phyloP scores from a whole-genome alignment of 177 flowering plant genomes.

The Telopea speciosissima region DNA sequence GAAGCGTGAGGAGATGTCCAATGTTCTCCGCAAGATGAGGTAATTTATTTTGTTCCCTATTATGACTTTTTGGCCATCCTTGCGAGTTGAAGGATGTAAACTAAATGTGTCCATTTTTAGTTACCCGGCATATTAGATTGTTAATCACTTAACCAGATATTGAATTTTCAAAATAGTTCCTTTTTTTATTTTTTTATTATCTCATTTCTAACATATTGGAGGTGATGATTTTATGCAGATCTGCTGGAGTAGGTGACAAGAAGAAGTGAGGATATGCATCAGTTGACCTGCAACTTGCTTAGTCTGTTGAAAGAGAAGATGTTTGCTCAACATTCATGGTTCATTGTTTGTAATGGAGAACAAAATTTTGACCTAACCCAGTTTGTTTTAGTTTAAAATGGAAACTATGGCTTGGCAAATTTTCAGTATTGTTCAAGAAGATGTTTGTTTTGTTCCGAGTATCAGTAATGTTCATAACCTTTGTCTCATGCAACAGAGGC shows the following conservation, averaged over 20 bases:
- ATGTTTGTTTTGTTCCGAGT: too few relatives aligned
- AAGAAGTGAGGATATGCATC: slow-evolving; percentile 28
- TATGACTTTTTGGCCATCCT: background rate
- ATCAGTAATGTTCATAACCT: too few relatives aligned
- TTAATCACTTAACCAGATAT: too few relatives aligned
- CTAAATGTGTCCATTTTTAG: background rate
- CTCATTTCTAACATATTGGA: background rate
- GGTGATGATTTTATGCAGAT: slow-evolving; percentile 19
- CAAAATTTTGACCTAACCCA: background rate
- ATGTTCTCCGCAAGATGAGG: slow-evolving; percentile 42
- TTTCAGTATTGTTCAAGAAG: too few relatives aligned
- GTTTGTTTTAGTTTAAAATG: background rate
- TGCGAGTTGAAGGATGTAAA: background rate
- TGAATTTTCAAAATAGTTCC: background rate
- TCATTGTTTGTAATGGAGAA: background rate
- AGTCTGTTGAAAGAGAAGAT: background rate
- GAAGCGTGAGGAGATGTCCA: slow-evolving; percentile 48
- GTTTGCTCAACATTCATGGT: background rate
- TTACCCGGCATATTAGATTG: background rate
- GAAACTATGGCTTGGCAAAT: too few relatives aligned
- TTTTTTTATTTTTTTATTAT: too few relatives aligned
- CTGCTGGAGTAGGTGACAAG: slow-evolving; percentile 40
- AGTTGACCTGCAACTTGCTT: background rate
- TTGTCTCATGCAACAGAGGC: too few relatives aligned
- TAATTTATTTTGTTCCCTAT: background rate